Evolutionary conservation across 768 basidiomycete species (phyloP).

Genomic region (Suillus weaverae): DNA sequence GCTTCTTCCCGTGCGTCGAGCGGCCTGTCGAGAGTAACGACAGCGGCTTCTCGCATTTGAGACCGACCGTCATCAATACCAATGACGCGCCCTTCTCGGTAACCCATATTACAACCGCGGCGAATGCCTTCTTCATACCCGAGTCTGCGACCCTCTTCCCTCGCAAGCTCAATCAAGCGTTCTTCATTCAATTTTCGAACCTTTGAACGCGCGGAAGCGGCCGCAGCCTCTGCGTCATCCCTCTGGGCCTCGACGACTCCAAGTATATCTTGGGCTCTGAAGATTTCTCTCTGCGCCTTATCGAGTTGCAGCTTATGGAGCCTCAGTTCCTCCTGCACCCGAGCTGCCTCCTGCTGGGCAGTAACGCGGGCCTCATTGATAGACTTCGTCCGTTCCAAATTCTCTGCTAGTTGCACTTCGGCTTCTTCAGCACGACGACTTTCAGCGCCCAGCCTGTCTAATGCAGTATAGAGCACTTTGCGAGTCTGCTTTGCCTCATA

Average conservation of each 20-base stretch:
- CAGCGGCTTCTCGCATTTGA: slow-evolving; percentile 22
- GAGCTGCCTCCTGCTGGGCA: slow-evolving; percentile 31
- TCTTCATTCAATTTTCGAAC: slow-evolving; percentile 48
- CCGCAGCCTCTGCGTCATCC: slow-evolving; percentile 48
- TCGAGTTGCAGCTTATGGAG: slow-evolving; percentile 60
- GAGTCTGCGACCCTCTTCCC: slow-evolving; percentile 52
- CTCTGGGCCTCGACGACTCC: slow-evolving; percentile 48
- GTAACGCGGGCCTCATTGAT: slow-evolving; percentile 33
- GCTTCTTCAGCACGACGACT: slow-evolving; percentile 36
- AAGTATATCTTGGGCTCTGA: slow-evolving; percentile 53
- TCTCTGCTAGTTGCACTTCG: slow-evolving; percentile 33
- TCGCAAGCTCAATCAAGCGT: slow-evolving; percentile 47
- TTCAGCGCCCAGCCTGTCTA: slow-evolving; percentile 40
- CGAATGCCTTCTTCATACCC: slow-evolving; percentile 55
- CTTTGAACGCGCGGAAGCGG: slow-evolving; percentile 44
- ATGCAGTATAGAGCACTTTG: slow-evolving; percentile 36
- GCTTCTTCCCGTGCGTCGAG: slow-evolving; percentile 22
- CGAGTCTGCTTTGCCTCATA: slow-evolving; percentile 41
- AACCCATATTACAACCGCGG: slow-evolving; percentile 32
- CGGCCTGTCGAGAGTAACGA: slow-evolving; percentile 22
- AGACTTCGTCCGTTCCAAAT: slow-evolving; percentile 28
- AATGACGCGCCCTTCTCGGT: slow-evolving; percentile 25
- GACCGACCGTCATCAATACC: slow-evolving; percentile 15
- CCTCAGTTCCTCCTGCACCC: slow-evolving; percentile 48
- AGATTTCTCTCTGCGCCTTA: slow-evolving; percentile 59